These are phyloP conservation scores for Geotrichum macrosporum DNA, from an alignment of 1,139 yeast genomes.

Conservation along the genomic window DNA sequence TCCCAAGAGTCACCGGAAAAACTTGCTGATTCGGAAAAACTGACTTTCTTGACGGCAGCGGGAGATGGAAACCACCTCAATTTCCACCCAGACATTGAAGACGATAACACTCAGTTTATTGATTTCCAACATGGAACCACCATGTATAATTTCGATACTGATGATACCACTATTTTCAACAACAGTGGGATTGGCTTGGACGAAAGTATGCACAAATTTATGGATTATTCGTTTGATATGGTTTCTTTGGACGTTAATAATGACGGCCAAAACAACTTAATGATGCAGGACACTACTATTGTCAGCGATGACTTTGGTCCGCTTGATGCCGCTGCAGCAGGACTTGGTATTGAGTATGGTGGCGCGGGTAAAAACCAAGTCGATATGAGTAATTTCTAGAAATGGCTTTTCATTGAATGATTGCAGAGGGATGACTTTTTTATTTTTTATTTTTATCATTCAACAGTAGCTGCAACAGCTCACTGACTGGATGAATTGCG, in stretches of 20 bases:
- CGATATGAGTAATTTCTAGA: no score
- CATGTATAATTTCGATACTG: constrained; percentile 10
- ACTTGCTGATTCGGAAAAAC: constrained; percentile 3
- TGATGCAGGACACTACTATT: constrained; percentile 14
- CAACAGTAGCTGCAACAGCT: no score
- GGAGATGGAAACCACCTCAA: neutral
- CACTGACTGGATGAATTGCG: no score
- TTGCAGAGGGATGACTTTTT: no score
- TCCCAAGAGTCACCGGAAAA: neutral
- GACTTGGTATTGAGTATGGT: no score
- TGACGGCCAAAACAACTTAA: neutral
- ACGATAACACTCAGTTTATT: neutral
- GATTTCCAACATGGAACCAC: neutral
- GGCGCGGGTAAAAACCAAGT: no score
- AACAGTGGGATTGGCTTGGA: neutral
- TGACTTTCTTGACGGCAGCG: neutral
- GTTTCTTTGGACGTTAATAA: neutral
- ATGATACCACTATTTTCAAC: constrained; percentile 15
- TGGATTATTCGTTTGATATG: constrained; percentile 16
- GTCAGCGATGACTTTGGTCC: constrained; percentile 11
- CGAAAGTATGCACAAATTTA: constrained; percentile 10
- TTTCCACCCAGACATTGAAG: neutral
- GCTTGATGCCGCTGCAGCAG: neutral
- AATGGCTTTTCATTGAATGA: no score
- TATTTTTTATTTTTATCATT: no score